These are phyloP conservation scores for Gastrolobium villosum DNA, from an alignment of 306 rosid genomes.

Conservation along the genomic window DNA sequence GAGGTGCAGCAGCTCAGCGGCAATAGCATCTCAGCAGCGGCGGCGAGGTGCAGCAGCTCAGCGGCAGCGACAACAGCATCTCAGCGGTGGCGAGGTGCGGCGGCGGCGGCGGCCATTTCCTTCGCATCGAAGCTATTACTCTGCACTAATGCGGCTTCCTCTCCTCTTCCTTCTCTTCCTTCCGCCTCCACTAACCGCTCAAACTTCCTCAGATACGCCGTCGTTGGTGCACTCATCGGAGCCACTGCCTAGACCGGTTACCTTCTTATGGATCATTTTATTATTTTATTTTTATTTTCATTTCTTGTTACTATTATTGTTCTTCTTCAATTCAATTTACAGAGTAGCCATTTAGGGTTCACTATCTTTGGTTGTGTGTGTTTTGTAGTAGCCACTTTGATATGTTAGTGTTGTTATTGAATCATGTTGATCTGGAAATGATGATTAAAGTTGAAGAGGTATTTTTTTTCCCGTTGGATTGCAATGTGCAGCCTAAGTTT, in stretches of 20 bases:
- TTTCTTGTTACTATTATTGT: neutral
- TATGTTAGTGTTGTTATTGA: neutral
- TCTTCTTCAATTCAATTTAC: neutral
- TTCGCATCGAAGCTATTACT: conserved; percentile 43
- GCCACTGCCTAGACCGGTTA: conserved; percentile 38
- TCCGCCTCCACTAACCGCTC: conserved; percentile 41
- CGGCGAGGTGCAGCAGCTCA: no score
- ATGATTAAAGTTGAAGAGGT: neutral
- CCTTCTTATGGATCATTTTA: conserved; percentile 49
- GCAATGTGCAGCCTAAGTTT: conserved; percentile 72
- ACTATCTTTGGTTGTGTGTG: neutral
- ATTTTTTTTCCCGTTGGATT: conserved; percentile 22
- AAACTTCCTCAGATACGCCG: conserved; percentile 51
- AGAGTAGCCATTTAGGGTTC: neutral
- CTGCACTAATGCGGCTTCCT: conserved; percentile 32
- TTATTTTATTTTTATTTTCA: neutral
- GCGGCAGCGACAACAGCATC: no score
- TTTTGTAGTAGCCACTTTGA: neutral
- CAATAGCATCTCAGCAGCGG: no score
- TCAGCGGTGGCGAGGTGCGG: no score
- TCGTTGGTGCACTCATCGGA: conserved; percentile 48
- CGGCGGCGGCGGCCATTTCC: no score
- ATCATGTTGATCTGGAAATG: neutral
- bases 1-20: no score
- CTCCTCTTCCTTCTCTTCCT: conserved; percentile 28